A percentile compares a stretch with the other conserved stretches of the same genome.
Evolutionary conservation across 768 basidiomycete genomes (phyloP).

Genomic region (Solioccasus polychromus): DNA sequence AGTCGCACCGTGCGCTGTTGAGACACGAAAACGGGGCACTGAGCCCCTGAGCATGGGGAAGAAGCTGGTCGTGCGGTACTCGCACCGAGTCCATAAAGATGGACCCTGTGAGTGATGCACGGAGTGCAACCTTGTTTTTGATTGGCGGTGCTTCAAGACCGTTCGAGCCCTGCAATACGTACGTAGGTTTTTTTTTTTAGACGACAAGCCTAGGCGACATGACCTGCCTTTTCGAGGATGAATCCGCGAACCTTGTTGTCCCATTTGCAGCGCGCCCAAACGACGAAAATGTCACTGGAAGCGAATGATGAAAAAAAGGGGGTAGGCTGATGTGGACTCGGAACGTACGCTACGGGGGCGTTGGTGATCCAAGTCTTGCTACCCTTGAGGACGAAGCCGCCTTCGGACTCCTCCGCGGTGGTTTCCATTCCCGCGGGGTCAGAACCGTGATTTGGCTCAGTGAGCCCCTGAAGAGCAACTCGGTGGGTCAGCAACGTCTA

Average conservation of each 20-base stretch:
- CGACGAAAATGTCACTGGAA: slow-evolving; percentile 77
- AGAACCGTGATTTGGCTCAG: slow-evolving; percentile 96
- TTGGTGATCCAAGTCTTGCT: slow-evolving; percentile 99
- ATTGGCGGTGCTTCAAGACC: slow-evolving; percentile 85
- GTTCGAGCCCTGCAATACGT: slow-evolving; percentile 58
- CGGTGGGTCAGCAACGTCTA: background rate
- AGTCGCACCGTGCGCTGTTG: slow-evolving; percentile 71
- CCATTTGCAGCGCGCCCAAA: slow-evolving; percentile 97
- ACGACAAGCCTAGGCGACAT: background rate
- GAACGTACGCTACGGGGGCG: slow-evolving; percentile 83
- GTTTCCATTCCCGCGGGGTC: slow-evolving; percentile 99
- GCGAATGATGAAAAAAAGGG: slow-evolving; percentile 1
- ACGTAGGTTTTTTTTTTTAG: background rate
- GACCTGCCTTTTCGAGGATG: slow-evolving; percentile 76
- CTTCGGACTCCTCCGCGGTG: slow-evolving; percentile 77
- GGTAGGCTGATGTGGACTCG: too few relatives aligned
- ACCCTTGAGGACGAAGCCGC: slow-evolving; percentile 83
- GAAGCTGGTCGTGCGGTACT: slow-evolving; percentile 69
- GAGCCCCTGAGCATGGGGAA: slow-evolving; percentile 77
- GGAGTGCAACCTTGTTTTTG: slow-evolving; percentile 90
- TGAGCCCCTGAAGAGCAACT: slow-evolving; percentile 67
- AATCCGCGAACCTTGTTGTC: slow-evolving; percentile 89
- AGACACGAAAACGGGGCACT: slow-evolving; percentile 88
- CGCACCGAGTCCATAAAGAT: slow-evolving; percentile 90
- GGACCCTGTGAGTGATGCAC: slow-evolving; percentile 80